A percentile compares a stretch with the other conserved stretches of the same genome.
These are phyloP conservation scores for Calophaca sinica DNA, from an alignment of 306 rosid genomes.

Conservation along the genomic window DNA sequence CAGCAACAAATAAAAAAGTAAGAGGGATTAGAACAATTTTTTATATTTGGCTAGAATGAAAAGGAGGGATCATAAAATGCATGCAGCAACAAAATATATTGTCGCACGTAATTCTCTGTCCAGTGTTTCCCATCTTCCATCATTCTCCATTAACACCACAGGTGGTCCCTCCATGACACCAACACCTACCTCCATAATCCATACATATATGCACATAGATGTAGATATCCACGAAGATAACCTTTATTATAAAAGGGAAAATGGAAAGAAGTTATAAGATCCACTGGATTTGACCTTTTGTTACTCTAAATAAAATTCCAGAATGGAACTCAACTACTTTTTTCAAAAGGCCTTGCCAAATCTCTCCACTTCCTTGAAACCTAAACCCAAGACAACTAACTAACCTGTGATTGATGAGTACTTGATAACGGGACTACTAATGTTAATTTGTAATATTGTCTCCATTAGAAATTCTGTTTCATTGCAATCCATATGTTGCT, in stretches of 20 bases:
- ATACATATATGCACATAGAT: slow-evolving; percentile 41
- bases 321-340: slow-evolving; percentile 19
- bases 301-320: slow-evolving; percentile 28
- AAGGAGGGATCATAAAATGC: too few species aligned
- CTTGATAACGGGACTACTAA: not conserved
- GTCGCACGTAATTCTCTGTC: slow-evolving; percentile 72
- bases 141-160: slow-evolving; percentile 64
- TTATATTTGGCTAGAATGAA: too few species aligned
- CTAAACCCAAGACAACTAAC: too few species aligned
- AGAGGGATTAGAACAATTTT: too few species aligned
- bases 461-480: not conserved
- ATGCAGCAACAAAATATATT: too few species aligned
- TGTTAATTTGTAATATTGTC: slow-evolving; percentile 9
- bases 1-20: too few species aligned
- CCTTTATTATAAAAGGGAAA: slow-evolving; percentile 20
- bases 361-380: not conserved
- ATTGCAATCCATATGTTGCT: not conserved
- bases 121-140: slow-evolving; percentile 70
- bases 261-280: slow-evolving; percentile 17
- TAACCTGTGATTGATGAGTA: not conserved
- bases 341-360: slow-evolving; percentile 19
- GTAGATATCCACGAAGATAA: slow-evolving; percentile 35
- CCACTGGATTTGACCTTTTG: slow-evolving; percentile 43
- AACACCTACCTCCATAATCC: slow-evolving; percentile 52
- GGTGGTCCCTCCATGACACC: slow-evolving; percentile 80